A percentile compares a stretch with the other conserved stretches of the same genome.
These are phyloP conservation scores for Cryptococcus sp. DNA, from an alignment of 1,284 basidiomycete species.

Conservation along the genomic window DNA sequence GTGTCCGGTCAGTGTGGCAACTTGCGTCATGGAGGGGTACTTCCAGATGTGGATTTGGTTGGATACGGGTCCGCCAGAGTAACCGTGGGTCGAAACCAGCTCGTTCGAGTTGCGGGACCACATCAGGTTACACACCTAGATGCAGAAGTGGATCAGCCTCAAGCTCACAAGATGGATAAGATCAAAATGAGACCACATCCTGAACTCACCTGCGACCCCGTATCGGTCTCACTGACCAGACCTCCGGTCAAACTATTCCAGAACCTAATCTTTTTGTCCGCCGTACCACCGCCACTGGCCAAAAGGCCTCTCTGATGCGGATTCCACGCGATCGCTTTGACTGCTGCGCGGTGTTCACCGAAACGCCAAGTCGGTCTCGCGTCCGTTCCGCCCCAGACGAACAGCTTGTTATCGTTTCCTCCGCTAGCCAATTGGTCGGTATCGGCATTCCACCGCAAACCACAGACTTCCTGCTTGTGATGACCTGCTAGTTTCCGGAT, in stretches of 20 bases:
- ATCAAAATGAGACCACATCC: not conserved
- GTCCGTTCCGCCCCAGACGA: slow-evolving; percentile 80
- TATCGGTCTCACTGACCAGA: slow-evolving; percentile 83
- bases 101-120: slow-evolving; percentile 97
- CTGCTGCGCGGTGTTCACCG: slow-evolving; percentile 93
- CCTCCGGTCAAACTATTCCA: slow-evolving; percentile 92
- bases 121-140: slow-evolving; percentile 91
- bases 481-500: slow-evolving; percentile 72
- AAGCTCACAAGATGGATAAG: not conserved
- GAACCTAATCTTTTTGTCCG: slow-evolving; percentile 94
- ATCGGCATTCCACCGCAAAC: slow-evolving; percentile 83
- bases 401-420: slow-evolving; percentile 98
- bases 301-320: slow-evolving; percentile 89
- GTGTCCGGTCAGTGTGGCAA: slow-evolving; percentile 92
- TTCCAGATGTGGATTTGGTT: slow-evolving; percentile 99
- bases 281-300: slow-evolving; percentile 96
- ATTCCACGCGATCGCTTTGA: slow-evolving; percentile 98
- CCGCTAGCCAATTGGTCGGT: slow-evolving; percentile 84
- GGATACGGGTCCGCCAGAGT: slow-evolving; percentile 87
- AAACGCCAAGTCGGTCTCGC: slow-evolving; percentile 85
- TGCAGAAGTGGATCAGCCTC: not conserved
- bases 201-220: slow-evolving; percentile 79
- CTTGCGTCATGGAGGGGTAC: slow-evolving; percentile 89
- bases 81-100: slow-evolving; percentile 96
- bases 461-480: slow-evolving; percentile 95